These are phyloP conservation scores for Solanum piurae DNA, from an alignment of 257 asterid genomes.

Conservation along the genomic window DNA sequence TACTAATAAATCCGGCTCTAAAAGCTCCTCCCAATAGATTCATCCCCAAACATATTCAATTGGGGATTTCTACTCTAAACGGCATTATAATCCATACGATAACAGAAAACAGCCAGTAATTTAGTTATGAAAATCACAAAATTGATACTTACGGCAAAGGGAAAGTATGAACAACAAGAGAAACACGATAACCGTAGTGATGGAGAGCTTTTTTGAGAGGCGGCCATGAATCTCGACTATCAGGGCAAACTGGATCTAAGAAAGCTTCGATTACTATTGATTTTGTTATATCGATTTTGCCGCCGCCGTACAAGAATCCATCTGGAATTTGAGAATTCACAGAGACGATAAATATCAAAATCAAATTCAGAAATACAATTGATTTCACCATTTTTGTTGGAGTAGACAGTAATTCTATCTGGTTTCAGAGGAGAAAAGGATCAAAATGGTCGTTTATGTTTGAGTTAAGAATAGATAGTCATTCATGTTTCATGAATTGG, in stretches of 20 bases:
- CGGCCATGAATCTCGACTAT: constrained; percentile 79
- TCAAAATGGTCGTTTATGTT: no score
- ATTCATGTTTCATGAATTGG: no score
- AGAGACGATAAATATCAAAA: neutral
- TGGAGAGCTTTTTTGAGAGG: constrained; percentile 50
- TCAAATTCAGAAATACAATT: neutral
- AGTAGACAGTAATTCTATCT: neutral
- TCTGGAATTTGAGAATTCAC: constrained; percentile 28
- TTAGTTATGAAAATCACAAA: neutral
- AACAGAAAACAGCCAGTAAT: neutral
- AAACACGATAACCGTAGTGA: constrained; percentile 36
- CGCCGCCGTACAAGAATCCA: constrained; percentile 59
- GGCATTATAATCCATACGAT: neutral
- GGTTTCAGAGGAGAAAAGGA: neutral
- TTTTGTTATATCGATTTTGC: neutral
- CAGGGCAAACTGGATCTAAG: constrained; percentile 90
- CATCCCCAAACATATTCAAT: neutral
- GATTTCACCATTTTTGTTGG: neutral
- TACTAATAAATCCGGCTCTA: neutral
- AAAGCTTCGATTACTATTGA: constrained; percentile 67
- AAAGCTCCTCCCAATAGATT: neutral
- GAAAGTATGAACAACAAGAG: constrained; percentile 48
- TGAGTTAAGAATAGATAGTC: no score
- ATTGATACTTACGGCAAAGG: constrained; percentile 52
- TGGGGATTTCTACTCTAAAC: neutral